Evolutionary conservation across 352 stramenopile species (phyloP).

Genomic region (Elongisporangium senticosum): DNA sequence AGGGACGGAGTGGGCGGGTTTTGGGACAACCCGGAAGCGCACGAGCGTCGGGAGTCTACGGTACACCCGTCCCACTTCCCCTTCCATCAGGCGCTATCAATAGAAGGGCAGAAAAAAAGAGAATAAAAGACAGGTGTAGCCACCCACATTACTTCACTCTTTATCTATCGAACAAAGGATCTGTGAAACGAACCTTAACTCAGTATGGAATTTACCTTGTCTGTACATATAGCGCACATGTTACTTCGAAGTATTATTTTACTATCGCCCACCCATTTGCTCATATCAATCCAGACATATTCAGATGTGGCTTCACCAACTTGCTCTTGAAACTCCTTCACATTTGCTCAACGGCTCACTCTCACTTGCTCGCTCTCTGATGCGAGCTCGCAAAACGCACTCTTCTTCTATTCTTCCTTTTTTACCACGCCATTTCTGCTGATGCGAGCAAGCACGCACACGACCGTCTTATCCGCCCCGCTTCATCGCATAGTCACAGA

Average conservation of each 20-base stretch:
- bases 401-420: background rate
- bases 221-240: background rate
- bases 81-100: background rate
- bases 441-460: background rate
- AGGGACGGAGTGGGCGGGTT: background rate
- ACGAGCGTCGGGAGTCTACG: background rate
- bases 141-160: background rate
- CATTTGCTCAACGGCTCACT: background rate
- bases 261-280: background rate
- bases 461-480: background rate
- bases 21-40: background rate
- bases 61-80: background rate
- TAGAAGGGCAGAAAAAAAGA: background rate
- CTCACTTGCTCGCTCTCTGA: background rate
- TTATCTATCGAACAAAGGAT: background rate
- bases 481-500: background rate
- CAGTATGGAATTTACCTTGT: background rate
- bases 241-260: constrained; percentile 1
- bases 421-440: background rate
- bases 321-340: background rate
- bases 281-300: background rate
- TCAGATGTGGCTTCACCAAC: background rate
- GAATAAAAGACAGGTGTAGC: background rate
- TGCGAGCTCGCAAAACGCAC: too few relatives aligned
- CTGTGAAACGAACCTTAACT: background rate